Base-by-base conservation (phyloP, 2,329 filamentous ascomycete species). In the Ramularia endophylla region DNA sequence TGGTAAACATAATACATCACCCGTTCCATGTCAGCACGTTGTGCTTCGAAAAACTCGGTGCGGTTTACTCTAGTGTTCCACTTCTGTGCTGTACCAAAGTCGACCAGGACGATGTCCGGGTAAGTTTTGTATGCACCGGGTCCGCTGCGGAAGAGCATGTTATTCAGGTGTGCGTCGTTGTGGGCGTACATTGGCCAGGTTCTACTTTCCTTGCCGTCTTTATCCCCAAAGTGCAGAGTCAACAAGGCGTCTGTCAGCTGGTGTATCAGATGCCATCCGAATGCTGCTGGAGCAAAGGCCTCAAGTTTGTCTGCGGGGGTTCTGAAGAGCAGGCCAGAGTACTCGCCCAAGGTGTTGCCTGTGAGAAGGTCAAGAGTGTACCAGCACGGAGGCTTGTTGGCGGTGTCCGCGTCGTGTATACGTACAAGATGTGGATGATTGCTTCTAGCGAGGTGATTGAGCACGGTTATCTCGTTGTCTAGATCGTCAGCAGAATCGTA, bases 41-140 rank as follows among this genome's bases (percentile, higher is more conserved):
- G 22, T 6, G 22, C 22, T 25, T 11, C 11, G 22, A 25, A 25
- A 11, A 25, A 25, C 22, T 6, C 22, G 22, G 22, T 11, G 22
- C 22, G 22, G 22, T 25, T 11, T 25, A 11, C 11, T 6, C 11
- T 6, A 11, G 22, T 6, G 11, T 11, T 11, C 11, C 6, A 11
- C 22, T 25, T 25, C 22, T 25, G 22, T 25, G 18, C 18, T 20
- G 11, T 27, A 9, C 36, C 36, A 20, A 39, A 39, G 27, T 39
- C 36, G 11, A 18, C 17, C 9, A 39, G 17, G 4, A 39, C 27
- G 9, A 31, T 19, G 17, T 39, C 36, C 11, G 36, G 36, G 12
- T 39, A 39, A 17, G 30, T 17, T 27, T 28, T n/a, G 11, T 30
- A 39, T 12, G 17, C 16, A 12, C 27, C 16, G 11, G 28, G 13